phyloP scores from a whole-genome alignment of 2,329 filamentous ascomycete species.

The Pseudopithomyces maydicus region DNA sequence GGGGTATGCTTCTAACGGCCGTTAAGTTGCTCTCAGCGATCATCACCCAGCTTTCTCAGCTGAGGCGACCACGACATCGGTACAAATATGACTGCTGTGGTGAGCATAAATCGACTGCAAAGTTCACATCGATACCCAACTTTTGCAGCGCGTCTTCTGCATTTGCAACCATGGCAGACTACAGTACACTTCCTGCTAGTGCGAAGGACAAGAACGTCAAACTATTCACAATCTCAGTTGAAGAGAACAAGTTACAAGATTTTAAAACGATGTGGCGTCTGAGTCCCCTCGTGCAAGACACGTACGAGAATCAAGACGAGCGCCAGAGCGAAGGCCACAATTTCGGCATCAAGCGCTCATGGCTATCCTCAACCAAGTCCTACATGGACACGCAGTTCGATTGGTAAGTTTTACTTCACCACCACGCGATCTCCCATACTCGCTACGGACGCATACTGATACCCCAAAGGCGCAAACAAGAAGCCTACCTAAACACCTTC shows the following conservation, averaged over 20 bases:
- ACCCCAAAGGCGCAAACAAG: slow-evolving; percentile 42
- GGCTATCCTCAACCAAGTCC: slow-evolving; percentile 35
- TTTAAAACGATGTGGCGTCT: slow-evolving; percentile 35
- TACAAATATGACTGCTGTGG: not conserved
- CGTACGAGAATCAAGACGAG: slow-evolving; percentile 33
- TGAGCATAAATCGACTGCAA: not conserved
- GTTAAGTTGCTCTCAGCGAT: too few species aligned
- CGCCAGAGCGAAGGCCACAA: slow-evolving; percentile 27
- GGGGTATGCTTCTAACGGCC: too few species aligned
- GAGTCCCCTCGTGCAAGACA: slow-evolving; percentile 37
- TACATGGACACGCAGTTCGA: slow-evolving; percentile 41
- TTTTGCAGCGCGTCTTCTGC: not conserved
- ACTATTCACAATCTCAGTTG: slow-evolving; percentile 31
- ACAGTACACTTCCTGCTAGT: slow-evolving; percentile 4
- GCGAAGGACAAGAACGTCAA: slow-evolving; percentile 2
- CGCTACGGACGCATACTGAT: not conserved
- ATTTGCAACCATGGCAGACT: not conserved
- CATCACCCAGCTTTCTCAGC: too few species aligned
- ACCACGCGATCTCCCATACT: not conserved
- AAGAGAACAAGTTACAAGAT: slow-evolving; percentile 34
- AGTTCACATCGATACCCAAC: not conserved
- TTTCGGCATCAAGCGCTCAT: slow-evolving; percentile 38
- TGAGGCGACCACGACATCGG: too few species aligned
- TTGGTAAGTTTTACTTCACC: slow-evolving; percentile 27
- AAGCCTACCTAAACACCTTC: slow-evolving; percentile 54